Evolutionary conservation across 805 yeast species (phyloP).

Genomic region (Ogataea saltuana): DNA sequence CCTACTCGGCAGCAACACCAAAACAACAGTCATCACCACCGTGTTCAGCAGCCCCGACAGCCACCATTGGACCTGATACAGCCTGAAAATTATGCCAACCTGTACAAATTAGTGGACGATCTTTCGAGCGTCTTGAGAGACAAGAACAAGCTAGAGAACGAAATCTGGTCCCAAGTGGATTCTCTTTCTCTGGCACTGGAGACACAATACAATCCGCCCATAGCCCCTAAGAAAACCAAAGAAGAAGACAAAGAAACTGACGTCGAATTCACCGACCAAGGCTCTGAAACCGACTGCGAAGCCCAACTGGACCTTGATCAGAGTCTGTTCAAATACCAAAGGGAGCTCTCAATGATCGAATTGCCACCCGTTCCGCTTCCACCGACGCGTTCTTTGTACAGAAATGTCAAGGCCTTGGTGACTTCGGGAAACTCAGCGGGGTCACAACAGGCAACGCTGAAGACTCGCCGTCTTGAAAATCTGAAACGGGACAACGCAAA

Average conservation of each 20-base stretch:
- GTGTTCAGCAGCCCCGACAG: conserved; percentile 5
- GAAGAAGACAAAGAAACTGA: background rate
- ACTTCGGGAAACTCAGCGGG: background rate
- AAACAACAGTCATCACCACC: conserved; percentile 9
- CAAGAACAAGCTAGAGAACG: conserved; percentile 25
- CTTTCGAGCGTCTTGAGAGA: conserved; percentile 20
- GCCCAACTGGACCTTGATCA: conserved; percentile 7
- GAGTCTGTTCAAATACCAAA: conserved; percentile 15
- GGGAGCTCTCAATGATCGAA: conserved; percentile 1
- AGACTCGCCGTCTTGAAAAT: conserved; percentile 5
- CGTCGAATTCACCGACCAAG: background rate
- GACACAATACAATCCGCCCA: conserved; percentile 9
- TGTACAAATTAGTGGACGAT: conserved; percentile 28
- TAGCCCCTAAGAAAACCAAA: background rate
- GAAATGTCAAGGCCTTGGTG: conserved; percentile 7
- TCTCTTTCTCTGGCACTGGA: conserved; percentile 15
- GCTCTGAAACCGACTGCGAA: background rate
- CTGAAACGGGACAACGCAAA: conserved; percentile 20
- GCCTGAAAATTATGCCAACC: conserved; percentile 21
- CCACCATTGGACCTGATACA: conserved; percentile 16
- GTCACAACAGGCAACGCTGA: background rate
- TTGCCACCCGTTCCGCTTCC: too few species aligned
- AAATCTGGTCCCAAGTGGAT: conserved; percentile 31
- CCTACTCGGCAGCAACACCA: conserved; percentile 10
- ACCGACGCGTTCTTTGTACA: conserved; percentile 3